Evolutionary conservation across 1,284 basidiomycete species (phyloP).

Genomic region (Leccinum subfulvum): DNA sequence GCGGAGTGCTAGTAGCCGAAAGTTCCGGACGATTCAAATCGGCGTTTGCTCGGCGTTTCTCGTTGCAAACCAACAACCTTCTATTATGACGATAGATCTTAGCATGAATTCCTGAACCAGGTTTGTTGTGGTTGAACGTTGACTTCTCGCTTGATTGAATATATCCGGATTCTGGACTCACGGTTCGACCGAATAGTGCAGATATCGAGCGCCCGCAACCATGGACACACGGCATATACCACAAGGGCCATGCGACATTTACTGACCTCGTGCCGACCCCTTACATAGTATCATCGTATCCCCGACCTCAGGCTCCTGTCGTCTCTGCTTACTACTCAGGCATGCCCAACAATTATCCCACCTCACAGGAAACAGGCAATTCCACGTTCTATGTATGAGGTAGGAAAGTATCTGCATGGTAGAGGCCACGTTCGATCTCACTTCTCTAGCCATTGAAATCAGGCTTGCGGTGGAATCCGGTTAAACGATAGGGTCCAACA

Average conservation of each 20-base stretch:
- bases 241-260: neutral
- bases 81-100: no score
- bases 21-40: no score
- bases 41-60: neutral
- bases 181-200: neutral
- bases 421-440: neutral
- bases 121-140: no score
- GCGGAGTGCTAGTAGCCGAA: neutral
- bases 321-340: neutral
- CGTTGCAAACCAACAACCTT: neutral
- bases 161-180: neutral
- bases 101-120: no score
- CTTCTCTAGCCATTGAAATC: slow-evolving; percentile 7
- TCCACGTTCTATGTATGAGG: slow-evolving; percentile 7
- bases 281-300: neutral
- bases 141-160: neutral
- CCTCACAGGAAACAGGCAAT: neutral
- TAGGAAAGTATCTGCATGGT: neutral
- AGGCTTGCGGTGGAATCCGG: slow-evolving; percentile 7
- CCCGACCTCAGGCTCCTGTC: neutral
- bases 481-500: slow-evolving; percentile 5
- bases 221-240: no score
- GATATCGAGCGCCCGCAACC: neutral
- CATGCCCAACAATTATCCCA: slow-evolving; percentile 4
- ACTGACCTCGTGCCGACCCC: no score